phyloP scores from a whole-genome alignment of 2,329 filamentous ascomycete genomes.

The Diaporthe batatas region DNA sequence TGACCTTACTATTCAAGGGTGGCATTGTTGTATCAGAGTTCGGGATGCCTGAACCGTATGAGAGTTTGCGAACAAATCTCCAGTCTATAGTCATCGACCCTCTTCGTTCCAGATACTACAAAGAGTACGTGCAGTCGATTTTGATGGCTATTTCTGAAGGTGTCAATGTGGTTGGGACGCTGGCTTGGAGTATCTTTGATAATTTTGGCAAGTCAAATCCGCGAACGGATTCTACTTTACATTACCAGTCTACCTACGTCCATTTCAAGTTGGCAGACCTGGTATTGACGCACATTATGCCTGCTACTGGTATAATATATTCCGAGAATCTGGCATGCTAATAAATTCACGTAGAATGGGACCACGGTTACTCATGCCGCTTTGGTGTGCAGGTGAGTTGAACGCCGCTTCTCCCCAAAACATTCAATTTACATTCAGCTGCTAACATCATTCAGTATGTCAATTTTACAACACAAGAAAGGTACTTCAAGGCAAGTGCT shows the following conservation, averaged over 20 bases:
- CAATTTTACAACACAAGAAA: conserved; percentile 27
- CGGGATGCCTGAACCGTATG: conserved; percentile 26
- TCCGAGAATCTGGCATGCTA: background rate
- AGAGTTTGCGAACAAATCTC: conserved; percentile 18
- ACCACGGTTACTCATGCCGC: conserved; percentile 22
- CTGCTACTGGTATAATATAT: background rate
- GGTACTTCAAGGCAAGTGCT: conserved; percentile 33
- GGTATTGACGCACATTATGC: too few species aligned
- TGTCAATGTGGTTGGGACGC: conserved; percentile 15
- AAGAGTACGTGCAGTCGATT: conserved; percentile 30
- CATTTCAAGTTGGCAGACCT: background rate
- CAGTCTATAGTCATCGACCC: conserved; percentile 24
- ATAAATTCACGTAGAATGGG: conserved; percentile 7
- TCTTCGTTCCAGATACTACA: conserved; percentile 31
- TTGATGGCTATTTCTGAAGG: conserved; percentile 26
- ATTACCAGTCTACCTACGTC: background rate
- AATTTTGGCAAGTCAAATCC: background rate
- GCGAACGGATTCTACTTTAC: background rate
- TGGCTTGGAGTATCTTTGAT: conserved; percentile 25
- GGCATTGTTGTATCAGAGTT: conserved; percentile 34
- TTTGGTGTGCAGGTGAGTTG: conserved; percentile 32
- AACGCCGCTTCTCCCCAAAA: too few species aligned
- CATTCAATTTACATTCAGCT: rapidly evolving
- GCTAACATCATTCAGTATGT: conserved; percentile 12
- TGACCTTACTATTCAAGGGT: background rate